A percentile compares a stretch with the other conserved stretches of the same genome.
phyloP scores from a whole-genome alignment of 2,329 filamentous ascomycete genomes.

The Pestalotiopsis sp. region DNA sequence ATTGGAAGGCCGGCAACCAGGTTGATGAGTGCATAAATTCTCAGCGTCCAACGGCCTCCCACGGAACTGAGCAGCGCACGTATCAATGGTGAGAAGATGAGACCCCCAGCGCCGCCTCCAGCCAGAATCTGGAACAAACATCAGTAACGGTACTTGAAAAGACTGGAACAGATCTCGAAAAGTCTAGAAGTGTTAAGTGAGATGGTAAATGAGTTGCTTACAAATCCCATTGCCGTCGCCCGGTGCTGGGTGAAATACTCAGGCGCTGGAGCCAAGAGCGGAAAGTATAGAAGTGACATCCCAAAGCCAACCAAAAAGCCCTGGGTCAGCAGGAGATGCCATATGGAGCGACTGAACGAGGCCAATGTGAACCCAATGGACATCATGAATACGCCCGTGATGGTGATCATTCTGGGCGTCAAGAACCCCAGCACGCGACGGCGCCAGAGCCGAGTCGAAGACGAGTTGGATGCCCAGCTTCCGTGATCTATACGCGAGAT shows the following conservation, averaged over 20 bases:
- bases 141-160: no score
- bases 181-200: background rate
- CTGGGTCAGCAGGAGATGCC: slow-evolving; percentile 46
- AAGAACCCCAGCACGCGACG: slow-evolving; percentile 26
- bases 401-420: slow-evolving; percentile 39
- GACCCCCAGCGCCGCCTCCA: slow-evolving; percentile 44
- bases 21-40: slow-evolving; percentile 39
- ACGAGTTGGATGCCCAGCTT: slow-evolving; percentile 23
- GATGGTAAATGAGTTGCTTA: slow-evolving; percentile 22
- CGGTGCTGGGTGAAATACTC: slow-evolving; percentile 52
- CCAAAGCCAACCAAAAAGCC: slow-evolving; percentile 45
- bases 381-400: slow-evolving; percentile 43
- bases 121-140: slow-evolving; percentile 33
- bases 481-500: slow-evolving; percentile 43
- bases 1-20: slow-evolving; percentile 40
- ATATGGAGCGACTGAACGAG: slow-evolving; percentile 34
- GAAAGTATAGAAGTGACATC: slow-evolving; percentile 46
- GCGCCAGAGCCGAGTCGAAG: slow-evolving; percentile 23
- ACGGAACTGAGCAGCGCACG: slow-evolving; percentile 42
- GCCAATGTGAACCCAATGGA: slow-evolving; percentile 45
- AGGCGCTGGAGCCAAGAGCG: slow-evolving; percentile 46
- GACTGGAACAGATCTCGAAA: background rate
- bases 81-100: slow-evolving; percentile 42
- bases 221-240: slow-evolving; percentile 47
- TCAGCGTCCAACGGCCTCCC: slow-evolving; percentile 46